Evolutionary conservation across 305 asterid species (phyloP).

Genomic region (Solanum hybrid): DNA sequence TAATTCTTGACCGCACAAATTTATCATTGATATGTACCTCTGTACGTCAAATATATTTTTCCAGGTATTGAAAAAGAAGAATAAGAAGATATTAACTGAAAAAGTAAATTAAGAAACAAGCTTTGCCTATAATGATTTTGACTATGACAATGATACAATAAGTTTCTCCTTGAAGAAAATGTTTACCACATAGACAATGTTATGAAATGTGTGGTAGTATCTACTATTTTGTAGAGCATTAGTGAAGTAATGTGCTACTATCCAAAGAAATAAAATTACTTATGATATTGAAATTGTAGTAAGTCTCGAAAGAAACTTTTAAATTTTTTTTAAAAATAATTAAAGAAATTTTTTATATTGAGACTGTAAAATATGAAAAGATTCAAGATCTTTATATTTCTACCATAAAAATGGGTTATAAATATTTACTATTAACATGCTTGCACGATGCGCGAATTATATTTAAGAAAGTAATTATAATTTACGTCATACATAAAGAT

Average conservation of each 20-base stretch:
- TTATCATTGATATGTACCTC: background rate
- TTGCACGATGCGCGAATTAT: background rate
- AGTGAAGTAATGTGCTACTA: background rate
- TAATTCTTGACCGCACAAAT: background rate
- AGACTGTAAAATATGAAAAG: background rate
- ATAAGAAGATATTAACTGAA: background rate
- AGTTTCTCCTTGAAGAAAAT: background rate
- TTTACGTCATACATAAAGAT: background rate
- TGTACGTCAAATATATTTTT: background rate
- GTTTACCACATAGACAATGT: background rate
- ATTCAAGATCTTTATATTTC: background rate
- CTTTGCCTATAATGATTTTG: background rate
- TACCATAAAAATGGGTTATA: no score
- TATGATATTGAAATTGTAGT: background rate
- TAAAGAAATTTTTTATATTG: background rate
- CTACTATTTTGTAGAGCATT: background rate
- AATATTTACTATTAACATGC: background rate
- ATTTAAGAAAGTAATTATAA: no score
- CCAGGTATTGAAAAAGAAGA: no score
- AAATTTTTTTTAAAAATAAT: no score
- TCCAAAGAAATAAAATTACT: background rate
- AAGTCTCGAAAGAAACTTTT: background rate
- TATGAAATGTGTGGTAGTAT: background rate
- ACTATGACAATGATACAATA: background rate
- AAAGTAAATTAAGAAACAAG: background rate